These are phyloP conservation scores for Penicillium antarcticum DNA, from an alignment of 495 filamentous ascomycete genomes.

Conservation along the genomic window DNA sequence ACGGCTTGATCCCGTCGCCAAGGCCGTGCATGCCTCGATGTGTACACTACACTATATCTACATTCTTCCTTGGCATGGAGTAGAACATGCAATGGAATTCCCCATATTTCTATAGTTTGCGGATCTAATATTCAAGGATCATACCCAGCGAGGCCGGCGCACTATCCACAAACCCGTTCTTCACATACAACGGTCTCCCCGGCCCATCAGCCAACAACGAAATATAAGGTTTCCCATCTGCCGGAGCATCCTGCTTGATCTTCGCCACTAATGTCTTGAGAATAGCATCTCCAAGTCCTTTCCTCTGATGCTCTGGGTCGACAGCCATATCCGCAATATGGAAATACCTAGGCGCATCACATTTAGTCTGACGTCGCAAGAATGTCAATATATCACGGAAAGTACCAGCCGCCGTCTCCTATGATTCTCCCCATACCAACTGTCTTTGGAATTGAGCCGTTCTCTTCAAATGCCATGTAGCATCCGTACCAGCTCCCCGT, in stretches of 20 bases:
- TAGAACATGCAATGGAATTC: too few relatives aligned
- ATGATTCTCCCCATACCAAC: conserved; percentile 52
- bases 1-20: too few relatives aligned
- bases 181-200: conserved; percentile 42
- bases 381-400: background rate
- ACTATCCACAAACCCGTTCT: conserved; percentile 49
- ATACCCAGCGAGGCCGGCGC: conserved; percentile 25
- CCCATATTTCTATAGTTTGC: too few relatives aligned
- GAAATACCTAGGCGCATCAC: conserved; percentile 28
- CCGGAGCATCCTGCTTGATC: conserved; percentile 35
- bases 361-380: background rate
- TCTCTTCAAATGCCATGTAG: conserved; percentile 31
- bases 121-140: conserved; percentile 6
- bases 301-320: conserved; percentile 44
- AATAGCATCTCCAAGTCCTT: conserved; percentile 46
- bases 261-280: conserved; percentile 38
- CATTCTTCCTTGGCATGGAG: too few relatives aligned
- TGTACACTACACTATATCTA: too few relatives aligned
- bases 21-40: too few relatives aligned
- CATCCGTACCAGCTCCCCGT: conserved; percentile 42
- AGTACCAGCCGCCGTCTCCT: conserved; percentile 47
- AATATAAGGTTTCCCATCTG: conserved; percentile 39
- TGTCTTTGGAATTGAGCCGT: background rate
- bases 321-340: conserved; percentile 53
- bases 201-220: conserved; percentile 43